Percentiles rank a stretch among this genome's conserved stretches.
Conservation (phyloP, 78 protist genomes). For the Dictyostelium brefeldianum region DNA sequence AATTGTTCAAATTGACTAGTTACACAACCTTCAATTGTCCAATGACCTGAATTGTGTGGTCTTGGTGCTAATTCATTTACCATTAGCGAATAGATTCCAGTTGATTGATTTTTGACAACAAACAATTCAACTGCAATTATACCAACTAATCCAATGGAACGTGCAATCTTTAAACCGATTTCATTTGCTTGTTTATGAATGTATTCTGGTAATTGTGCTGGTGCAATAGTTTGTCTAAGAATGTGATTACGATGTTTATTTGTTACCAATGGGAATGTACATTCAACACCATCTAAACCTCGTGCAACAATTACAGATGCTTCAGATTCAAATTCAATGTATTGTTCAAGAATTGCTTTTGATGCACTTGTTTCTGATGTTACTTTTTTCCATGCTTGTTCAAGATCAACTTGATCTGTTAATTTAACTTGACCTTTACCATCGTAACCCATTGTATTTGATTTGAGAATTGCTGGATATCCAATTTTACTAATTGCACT, state of each 20-base stretch:
- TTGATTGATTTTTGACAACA: slow-evolving; percentile 25
- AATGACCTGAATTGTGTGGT: slow-evolving; percentile 97
- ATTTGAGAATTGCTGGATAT: slow-evolving; percentile 69
- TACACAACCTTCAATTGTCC: slow-evolving; percentile 94
- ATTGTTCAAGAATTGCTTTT: slow-evolving; percentile 64
- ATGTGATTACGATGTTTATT: slow-evolving; percentile 86
- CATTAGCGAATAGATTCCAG: slow-evolving; percentile 65
- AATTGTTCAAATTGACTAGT: slow-evolving; percentile 93
- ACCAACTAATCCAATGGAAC: slow-evolving; percentile 82
- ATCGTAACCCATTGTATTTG: slow-evolving; percentile 86
- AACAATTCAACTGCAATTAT: slow-evolving; percentile 94
- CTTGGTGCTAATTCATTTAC: slow-evolving; percentile 97
- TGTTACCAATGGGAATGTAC: slow-evolving; percentile 85
- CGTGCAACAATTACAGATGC: slow-evolving; percentile 93
- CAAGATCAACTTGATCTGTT: slow-evolving; percentile 38
- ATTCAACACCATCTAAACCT: slow-evolving; percentile 40
- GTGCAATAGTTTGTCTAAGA: slow-evolving; percentile 82
- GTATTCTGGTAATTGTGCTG: slow-evolving; percentile 53
- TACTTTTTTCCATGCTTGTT: slow-evolving; percentile 77
- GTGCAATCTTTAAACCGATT: slow-evolving; percentile 59
- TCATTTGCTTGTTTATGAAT: slow-evolving; percentile 80
- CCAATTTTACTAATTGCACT: slow-evolving; percentile 66
- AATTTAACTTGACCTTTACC: slow-evolving; percentile 85
- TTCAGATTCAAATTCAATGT: slow-evolving; percentile 76
- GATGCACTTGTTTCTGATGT: slow-evolving; percentile 13